Evolutionary conservation across 768 basidiomycete species (phyloP), one percentile per base, ranked within the genome.

Genomic region (Tricholoma terreum): DNA sequence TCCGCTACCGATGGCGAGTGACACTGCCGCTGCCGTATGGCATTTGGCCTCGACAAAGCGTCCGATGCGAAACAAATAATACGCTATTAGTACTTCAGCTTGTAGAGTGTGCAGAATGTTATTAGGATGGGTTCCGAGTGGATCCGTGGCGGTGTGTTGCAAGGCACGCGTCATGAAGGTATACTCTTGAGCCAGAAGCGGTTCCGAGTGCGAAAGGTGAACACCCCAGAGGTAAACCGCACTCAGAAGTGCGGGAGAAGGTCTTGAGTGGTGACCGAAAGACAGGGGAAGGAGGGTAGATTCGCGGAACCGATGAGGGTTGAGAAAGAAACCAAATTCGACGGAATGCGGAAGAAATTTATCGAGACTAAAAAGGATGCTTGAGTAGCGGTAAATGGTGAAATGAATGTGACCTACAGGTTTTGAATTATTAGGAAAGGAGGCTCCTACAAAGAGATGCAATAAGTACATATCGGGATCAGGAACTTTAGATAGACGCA

Each of bases 321-420:
- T 70, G 55, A 92, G 80, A 69, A 90, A 91, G 64, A 90, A 84
- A 4, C 86, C 86, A 56, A 89, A 77, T 61, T 84, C 79, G 34
- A 74, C 67, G 0, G 81, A 77, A 61, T 88, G 77, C 14, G 80
- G 81, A 10, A 84, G 67, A 64, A 92, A 85, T 24, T 73, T 73
- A 63, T 85, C 81, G 3, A 87, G 67, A 35, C 87, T 89, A 50
- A n/a, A 35, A 45, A 56, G 50, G 56, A 56, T 22, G 30, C 21
- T 50, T 40, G 59, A 51, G 10, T 36, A 7, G 11, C 30, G 31
- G 11, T 50, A 14, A 35, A 54, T 22, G 3, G 35, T 27, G 21
- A 42, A 43, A 55, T 27, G 19, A 3, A 24, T 30, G 17, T 43
- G 38, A 69, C 72, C 65, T 65, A 78, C 78, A 76, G 68, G 56